Percentiles rank a stretch among this genome's conserved stretches.
phyloP scores from a whole-genome alignment of 768 basidiomycete genomes.

The Imleria badia region DNA sequence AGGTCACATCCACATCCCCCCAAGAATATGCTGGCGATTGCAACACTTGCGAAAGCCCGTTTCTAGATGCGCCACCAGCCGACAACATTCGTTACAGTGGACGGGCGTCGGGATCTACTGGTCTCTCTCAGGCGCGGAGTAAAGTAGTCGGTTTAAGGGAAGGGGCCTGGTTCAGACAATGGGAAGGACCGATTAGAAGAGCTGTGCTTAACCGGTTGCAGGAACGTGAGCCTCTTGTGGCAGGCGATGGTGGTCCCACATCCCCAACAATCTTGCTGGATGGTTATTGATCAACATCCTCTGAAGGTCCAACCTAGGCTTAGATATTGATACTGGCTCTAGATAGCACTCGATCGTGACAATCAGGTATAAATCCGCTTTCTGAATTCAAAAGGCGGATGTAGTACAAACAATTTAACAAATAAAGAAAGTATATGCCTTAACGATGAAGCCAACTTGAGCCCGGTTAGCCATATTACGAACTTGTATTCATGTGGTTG shows the following conservation, averaged over 20 bases:
- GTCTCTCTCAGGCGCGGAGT: slow-evolving; percentile 32
- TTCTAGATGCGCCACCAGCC: not conserved
- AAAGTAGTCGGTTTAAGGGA: slow-evolving; percentile 61
- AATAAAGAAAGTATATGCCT: slow-evolving; percentile 21
- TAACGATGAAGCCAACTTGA: not conserved
- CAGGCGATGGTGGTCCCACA: slow-evolving; percentile 22
- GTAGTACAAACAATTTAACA: slow-evolving; percentile 16
- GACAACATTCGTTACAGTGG: not conserved
- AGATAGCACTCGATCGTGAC: not conserved
- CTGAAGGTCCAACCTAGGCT: not conserved
- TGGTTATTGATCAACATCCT: slow-evolving; percentile 15
- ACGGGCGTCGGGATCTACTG: slow-evolving; percentile 23
- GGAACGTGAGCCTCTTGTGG: slow-evolving; percentile 33
- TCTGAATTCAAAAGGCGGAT: slow-evolving; percentile 1
- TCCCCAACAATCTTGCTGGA: slow-evolving; percentile 24
- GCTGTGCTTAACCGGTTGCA: slow-evolving; percentile 51
- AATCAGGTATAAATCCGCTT: slow-evolving; percentile 4
- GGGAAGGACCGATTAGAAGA: slow-evolving; percentile 68
- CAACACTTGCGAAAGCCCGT: slow-evolving; percentile 2
- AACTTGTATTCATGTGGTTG: slow-evolving; percentile 13
- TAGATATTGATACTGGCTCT: not conserved
- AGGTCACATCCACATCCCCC: slow-evolving; percentile 12
- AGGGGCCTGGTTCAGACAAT: slow-evolving; percentile 75
- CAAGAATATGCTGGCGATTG: slow-evolving; percentile 2
- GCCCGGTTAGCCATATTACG: not conserved